Evolutionary conservation across 495 filamentous ascomycete species (phyloP), one percentile per base, ranked within the genome.

Genomic region (Penicillium atrosanguineum): DNA sequence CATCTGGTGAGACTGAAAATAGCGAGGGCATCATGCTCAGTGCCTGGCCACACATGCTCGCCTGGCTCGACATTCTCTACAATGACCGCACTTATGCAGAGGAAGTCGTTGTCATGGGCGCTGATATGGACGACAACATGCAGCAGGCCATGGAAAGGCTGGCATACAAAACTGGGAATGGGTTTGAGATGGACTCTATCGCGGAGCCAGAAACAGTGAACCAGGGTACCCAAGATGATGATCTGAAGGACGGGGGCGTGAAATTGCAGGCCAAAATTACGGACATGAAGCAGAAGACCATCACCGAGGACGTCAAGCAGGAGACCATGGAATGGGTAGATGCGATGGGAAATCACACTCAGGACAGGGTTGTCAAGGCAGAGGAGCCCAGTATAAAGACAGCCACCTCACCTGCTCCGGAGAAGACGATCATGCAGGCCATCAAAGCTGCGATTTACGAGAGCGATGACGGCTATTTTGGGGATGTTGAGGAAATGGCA

Each of bases 21-120:
- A 49, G 58, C 4, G 72, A 80, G 23, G 69, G 74, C 48, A 74
- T 80, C 40, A 66, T 80, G 54, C 64, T 70, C 9, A 53, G 37
- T 9, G 65, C 72, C 1, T 70, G 74, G 62, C 19, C 42, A 16
- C 56, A 63, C 23, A 75, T 79, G 64, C 61, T 79, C 14, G 40
- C 52, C 8, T 82, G 76, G 72, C 62, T 80, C 21, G 56, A 74
- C 41, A 55, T 59, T 53, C 49, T 74, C 7, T 52, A 67, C 49
- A 59, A 55, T 8, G 53, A 74, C 28, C 69, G 68, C 6, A 53
- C 56, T 4, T 72, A 73, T 28, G 65, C 64, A 31, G 61, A 63
- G 19, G 52, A 57, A 43, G 38, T 53, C 23, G 47, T 62, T 39
- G 50, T 65, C 47, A 44, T 59, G 8, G 39, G 29, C 3, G 49